A percentile compares a stretch with the other conserved stretches of the same genome.
phyloP scores from a whole-genome alignment of 305 asterid species.

The Plantago coronopus region DNA sequence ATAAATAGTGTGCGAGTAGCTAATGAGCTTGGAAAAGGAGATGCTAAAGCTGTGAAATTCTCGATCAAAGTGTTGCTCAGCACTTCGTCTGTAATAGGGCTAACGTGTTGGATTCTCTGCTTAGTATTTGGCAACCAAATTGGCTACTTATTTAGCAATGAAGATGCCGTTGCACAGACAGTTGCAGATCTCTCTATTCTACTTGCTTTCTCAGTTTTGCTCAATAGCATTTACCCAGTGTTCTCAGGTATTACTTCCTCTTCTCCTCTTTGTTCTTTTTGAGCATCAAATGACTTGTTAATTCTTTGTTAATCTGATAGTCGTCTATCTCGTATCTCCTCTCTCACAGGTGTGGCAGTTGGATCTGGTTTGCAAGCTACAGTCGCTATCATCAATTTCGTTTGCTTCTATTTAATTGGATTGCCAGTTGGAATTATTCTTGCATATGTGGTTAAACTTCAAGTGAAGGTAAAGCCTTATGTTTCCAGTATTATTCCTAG shows the following conservation, averaged over 20 bases:
- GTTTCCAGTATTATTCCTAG: no score
- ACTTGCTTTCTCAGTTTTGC: slow-evolving; percentile 42
- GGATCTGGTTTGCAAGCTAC: slow-evolving; percentile 50
- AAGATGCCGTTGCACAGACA: slow-evolving; percentile 25
- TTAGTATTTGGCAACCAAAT: slow-evolving; percentile 34
- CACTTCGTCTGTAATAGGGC: slow-evolving; percentile 35
- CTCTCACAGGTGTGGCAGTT: slow-evolving; percentile 41
- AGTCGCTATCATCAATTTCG: slow-evolving; percentile 41
- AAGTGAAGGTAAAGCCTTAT: slow-evolving; percentile 36
- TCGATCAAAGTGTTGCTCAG: slow-evolving; percentile 30
- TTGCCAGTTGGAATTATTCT: slow-evolving; percentile 44
- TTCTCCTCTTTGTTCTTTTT: neutral
- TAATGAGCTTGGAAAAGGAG: slow-evolving; percentile 43
- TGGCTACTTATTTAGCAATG: slow-evolving; percentile 33
- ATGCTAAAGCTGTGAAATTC: slow-evolving; percentile 32
- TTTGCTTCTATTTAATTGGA: slow-evolving; percentile 52
- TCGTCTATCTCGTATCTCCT: neutral
- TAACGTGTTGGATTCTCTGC: slow-evolving; percentile 33
- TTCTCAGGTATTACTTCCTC: slow-evolving; percentile 35
- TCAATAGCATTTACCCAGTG: slow-evolving; percentile 43
- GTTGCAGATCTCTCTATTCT: slow-evolving; percentile 40
- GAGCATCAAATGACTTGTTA: neutral
- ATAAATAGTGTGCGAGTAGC: slow-evolving; percentile 37
- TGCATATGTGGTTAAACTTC: slow-evolving; percentile 37
- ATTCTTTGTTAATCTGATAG: neutral